phyloP scores from a whole-genome alignment of 371 early-diverging fungal genomes.

The Apophysomyces ossiformis region DNA sequence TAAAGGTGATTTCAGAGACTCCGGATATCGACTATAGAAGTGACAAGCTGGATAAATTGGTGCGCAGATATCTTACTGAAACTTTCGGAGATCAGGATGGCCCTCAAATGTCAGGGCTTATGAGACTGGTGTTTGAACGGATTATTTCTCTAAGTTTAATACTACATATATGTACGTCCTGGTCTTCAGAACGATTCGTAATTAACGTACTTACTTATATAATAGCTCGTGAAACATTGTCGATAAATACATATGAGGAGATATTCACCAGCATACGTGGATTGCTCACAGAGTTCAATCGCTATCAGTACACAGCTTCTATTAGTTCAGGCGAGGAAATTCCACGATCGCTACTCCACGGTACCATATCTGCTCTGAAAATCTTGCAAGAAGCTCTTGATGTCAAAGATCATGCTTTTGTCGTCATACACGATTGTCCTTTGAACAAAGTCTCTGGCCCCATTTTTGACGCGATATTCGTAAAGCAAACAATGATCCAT shows the following conservation, averaged over 20 bases:
- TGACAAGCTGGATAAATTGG: not conserved
- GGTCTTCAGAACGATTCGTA: not conserved
- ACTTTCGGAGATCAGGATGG: not conserved
- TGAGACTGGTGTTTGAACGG: slow-evolving; percentile 24
- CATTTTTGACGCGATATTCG: slow-evolving; percentile 40
- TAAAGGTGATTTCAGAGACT: not conserved
- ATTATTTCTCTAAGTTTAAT: slow-evolving; percentile 18
- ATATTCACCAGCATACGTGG: slow-evolving; percentile 3
- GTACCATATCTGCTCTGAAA: slow-evolving; percentile 23
- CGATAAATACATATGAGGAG: slow-evolving; percentile 3
- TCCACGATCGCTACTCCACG: slow-evolving; percentile 12
- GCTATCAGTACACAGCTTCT: slow-evolving; percentile 18
- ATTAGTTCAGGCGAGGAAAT: slow-evolving; percentile 16
- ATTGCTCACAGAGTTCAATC: slow-evolving; percentile 21
- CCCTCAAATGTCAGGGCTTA: not conserved
- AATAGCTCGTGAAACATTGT: slow-evolving; percentile 17
- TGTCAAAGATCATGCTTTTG: not conserved
- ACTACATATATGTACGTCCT: slow-evolving; percentile 22
- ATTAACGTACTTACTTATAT: not conserved
- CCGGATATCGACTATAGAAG: not conserved
- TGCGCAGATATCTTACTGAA: not conserved
- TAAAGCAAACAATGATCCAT: slow-evolving; percentile 7
- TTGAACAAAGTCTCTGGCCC: slow-evolving; percentile 9
- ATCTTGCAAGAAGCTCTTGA: slow-evolving; percentile 17
- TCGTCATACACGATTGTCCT: not conserved